Evolutionary conservation across 768 basidiomycete species (phyloP), one percentile per base, ranked within the genome.

Genomic region (Collybia mongolica): DNA sequence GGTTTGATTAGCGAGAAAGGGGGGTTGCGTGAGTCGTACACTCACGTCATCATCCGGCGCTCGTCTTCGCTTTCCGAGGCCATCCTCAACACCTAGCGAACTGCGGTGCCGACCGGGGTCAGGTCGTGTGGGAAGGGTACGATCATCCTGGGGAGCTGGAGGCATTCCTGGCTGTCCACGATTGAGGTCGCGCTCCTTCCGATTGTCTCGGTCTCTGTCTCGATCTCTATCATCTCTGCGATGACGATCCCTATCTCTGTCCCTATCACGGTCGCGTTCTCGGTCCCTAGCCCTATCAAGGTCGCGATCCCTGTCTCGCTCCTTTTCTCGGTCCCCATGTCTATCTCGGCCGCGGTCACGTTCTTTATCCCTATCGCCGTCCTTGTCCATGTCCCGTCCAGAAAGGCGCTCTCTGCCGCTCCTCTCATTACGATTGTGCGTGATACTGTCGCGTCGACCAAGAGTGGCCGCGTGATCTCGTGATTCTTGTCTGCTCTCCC

Each of bases 21-120:
- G 19, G 20, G 49, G 41, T 44, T 42, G 36, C 36, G 47, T 32
- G 26, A 36, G 49, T 44, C 14, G 46, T 43, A 29, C 5, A 71
- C 84, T 62, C 61, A 90, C 89, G 59, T 92, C 89, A 47, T 92
- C 90, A 26, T 91, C 90, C 0, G 74, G 60, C 18, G 76, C 71
- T 47, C 90, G 73, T 52, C 87, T 74, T 62, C 89, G 77, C 67
- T 91, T 91, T 24, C 88, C 87, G 20, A 89, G 75, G 3, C 70
- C 73, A 40, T 91, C 90, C 44, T 92, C 88, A 7, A 62, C 66
- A 44, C 68, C 68, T 39, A 71, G 72, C 4, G 66, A 56, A 45
- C 67, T 70, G 5, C 86, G 76, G 60, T 84, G 80, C 52, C 86
- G 74, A 18, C 76, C 65, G 17, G 73, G 65, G 47, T 87, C 88